These are phyloP conservation scores for Knoxdaviesia capensis DNA, from an alignment of 2,329 filamentous ascomycete genomes.

Conservation along the genomic window DNA sequence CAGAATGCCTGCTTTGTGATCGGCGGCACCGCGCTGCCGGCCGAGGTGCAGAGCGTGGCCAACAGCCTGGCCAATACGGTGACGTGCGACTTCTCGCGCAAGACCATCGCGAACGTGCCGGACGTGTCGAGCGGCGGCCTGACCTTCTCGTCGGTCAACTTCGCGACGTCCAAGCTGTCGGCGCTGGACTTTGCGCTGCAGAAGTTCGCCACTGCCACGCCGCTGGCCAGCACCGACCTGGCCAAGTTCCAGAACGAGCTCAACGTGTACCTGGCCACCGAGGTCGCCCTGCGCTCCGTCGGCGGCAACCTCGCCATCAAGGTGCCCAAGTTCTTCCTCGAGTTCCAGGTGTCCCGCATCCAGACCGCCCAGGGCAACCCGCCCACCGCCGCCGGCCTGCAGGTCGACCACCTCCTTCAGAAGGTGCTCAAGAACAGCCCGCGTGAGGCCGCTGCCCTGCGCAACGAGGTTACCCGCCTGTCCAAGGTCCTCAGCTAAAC, in stretches of 20 bases:
- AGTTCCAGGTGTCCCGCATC: conserved; percentile 37
- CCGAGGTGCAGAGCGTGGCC: conserved; percentile 23
- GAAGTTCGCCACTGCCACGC: conserved; percentile 28
- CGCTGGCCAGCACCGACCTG: conserved; percentile 28
- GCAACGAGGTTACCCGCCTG: conserved; percentile 29
- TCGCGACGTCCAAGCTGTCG: conserved; percentile 23
- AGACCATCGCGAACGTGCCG: conserved; percentile 30
- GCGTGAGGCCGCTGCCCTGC: conserved; percentile 23
- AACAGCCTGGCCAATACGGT: conserved; percentile 19
- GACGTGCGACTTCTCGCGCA: conserved; percentile 25
- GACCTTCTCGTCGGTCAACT: conserved; percentile 35
- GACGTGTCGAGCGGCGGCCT: conserved; percentile 31
- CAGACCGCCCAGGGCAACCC: conserved; percentile 36
- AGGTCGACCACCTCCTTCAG: conserved; percentile 33
- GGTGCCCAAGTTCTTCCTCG: conserved; percentile 42
- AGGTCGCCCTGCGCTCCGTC: conserved; percentile 33
- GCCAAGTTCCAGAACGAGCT: conserved; percentile 29
- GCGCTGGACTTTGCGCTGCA: conserved; percentile 33
- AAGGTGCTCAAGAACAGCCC: conserved; percentile 37
- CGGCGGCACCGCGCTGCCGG: conserved; percentile 26
- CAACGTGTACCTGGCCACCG: conserved; percentile 37
- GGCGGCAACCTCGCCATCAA: conserved; percentile 34
- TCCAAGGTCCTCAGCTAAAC: conserved; percentile 6
- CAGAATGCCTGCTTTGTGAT: conserved; percentile 31
- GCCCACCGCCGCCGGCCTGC: conserved; percentile 26